Conservation (phyloP, 768 basidiomycete genomes). For the Inosperma sp. region DNA sequence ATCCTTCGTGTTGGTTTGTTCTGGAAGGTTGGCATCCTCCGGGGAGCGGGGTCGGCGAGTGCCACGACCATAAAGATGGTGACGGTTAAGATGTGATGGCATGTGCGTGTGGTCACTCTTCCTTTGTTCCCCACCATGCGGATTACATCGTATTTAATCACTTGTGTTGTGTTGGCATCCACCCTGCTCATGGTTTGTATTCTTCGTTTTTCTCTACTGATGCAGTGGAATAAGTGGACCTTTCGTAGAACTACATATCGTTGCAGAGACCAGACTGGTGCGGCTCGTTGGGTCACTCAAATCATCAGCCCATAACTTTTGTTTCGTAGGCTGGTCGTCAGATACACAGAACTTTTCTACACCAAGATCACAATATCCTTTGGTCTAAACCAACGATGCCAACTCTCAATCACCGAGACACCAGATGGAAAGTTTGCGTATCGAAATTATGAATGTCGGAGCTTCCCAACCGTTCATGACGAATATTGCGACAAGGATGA, state of each 20-base stretch:
- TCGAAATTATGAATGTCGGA: slow-evolving; percentile 56
- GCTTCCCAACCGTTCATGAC: slow-evolving; percentile 54
- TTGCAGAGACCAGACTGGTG: slow-evolving; percentile 62
- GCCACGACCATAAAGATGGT: no score
- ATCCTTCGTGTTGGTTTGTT: no score
- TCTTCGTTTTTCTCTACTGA: no score
- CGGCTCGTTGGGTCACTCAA: slow-evolving; percentile 11
- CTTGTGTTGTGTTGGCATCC: slow-evolving; percentile 52
- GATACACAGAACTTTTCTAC: slow-evolving; percentile 40
- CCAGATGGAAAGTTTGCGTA: slow-evolving; percentile 50
- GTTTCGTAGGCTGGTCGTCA: slow-evolving; percentile 40
- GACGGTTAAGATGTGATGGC: background rate
- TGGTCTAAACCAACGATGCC: slow-evolving; percentile 57
- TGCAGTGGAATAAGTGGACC: no score
- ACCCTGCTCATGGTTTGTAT: slow-evolving; percentile 52
- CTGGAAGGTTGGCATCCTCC: no score
- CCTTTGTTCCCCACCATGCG: slow-evolving; percentile 37
- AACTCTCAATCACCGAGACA: slow-evolving; percentile 43
- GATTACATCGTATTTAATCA: slow-evolving; percentile 63
- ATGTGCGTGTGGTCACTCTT: background rate
- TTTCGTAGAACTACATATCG: slow-evolving; percentile 52
- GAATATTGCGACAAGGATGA: slow-evolving; percentile 48
- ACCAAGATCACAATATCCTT: slow-evolving; percentile 49
- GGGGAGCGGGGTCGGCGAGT: no score
- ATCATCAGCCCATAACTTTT: background rate